Evolutionary conservation across 2,329 filamentous ascomycete species (phyloP).

Genomic region (Trichoderma atroviride): DNA sequence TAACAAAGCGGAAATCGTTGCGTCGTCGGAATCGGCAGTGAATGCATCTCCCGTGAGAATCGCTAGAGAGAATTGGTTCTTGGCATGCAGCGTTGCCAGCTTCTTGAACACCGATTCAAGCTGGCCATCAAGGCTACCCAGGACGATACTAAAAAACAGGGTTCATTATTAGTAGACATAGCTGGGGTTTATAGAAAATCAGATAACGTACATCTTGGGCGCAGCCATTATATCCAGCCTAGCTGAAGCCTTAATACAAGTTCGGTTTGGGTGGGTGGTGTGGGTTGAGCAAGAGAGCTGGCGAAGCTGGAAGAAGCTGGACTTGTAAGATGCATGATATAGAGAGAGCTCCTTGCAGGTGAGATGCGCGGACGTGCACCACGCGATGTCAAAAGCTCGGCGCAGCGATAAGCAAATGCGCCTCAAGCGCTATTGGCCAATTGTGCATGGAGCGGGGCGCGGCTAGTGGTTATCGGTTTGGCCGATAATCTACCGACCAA

Average conservation of each 20-base stretch:
- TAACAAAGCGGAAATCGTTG: constrained; percentile 65
- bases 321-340: constrained; percentile 9
- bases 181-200: not conserved
- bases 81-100: constrained; percentile 75
- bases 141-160: constrained; percentile 65
- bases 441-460: constrained; percentile 3
- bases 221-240: constrained; percentile 44
- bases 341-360: constrained; percentile 17
- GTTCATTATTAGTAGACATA: not conserved
- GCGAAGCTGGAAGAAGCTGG: not conserved
- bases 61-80: constrained; percentile 85
- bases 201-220: constrained; percentile 50
- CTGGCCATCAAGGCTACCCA: constrained; percentile 81
- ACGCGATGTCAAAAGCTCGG: constrained; percentile 17
- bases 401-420: constrained; percentile 42
- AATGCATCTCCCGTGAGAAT: constrained; percentile 87
- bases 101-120: constrained; percentile 78
- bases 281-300: not conserved
- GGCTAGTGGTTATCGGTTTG: constrained; percentile 41
- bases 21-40: constrained; percentile 57
- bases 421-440: constrained; percentile 38
- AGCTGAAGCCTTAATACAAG: not conserved
- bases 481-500: constrained; percentile 40
- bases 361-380: constrained; percentile 19
- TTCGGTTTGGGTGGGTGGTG: not conserved